Evolutionary conservation across 2,329 filamentous ascomycete species (phyloP), one percentile per base, ranked within the genome.

Genomic region (Fusarium albosuccineum): DNA sequence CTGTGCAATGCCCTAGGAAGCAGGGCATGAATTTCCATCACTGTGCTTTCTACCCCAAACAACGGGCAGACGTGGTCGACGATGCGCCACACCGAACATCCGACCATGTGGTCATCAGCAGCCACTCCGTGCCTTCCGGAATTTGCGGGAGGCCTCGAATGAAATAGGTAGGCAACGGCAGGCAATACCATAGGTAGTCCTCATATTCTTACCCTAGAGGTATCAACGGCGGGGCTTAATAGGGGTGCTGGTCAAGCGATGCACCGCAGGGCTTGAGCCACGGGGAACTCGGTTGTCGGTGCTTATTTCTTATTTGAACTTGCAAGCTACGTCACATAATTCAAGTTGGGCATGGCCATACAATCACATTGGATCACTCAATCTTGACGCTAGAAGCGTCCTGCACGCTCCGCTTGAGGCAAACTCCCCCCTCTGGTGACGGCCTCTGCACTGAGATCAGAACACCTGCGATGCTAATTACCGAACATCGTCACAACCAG

Each of bases 121-220:
- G 14, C 44, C 37, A 48, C 40, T 65, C 66, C 61, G 66, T 33
- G 53, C 57, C 62, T 66, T 68, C 66, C 66, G 66, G 58, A 58
- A 60, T 60, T 48, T 60, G 26, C 42, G 26, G 44, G 66, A 69
- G 66, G 66, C 51, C 56, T 60, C 22, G 45, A 22, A 22, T 56
- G 30, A 42, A 67, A 67, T 60, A 42, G 59, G 49, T 60, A 42
- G 59, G 49, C 50, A n/a, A 44, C 37, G 16, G 44, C 65, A 55
- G 46, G 56, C 44, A 37, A 52, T 52, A 14, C 9, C 13, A 22
- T 37, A 27, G 48, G 36, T 37, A 39, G 34, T 26, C 45, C 41
- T 44, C 22, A 17, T n/a, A n/a, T 9, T 10, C 26, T 42, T 66
- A 68, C 66, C 66, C 66, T 68, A 42, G 39, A 68, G 57, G 17